Conservation (phyloP, 192 early-diverging fungal genomes). For the Coemansia sp. region DNA sequence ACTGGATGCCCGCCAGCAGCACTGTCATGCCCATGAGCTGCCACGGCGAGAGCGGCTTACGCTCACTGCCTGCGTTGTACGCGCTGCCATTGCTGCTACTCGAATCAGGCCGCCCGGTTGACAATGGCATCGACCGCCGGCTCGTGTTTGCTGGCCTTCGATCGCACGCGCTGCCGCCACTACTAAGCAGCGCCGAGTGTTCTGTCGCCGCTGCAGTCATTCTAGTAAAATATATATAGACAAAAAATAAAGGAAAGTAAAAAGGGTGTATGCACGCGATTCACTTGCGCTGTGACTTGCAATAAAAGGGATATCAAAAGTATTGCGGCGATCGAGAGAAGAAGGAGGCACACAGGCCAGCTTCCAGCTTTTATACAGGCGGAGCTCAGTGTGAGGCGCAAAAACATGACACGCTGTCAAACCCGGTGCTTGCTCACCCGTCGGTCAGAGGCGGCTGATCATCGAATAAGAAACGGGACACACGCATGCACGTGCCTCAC, state of each 20-base stretch:
- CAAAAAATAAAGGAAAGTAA: not conserved
- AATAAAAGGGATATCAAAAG: not conserved
- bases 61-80: slow-evolving; percentile 9
- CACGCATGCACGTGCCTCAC: slow-evolving; percentile 4
- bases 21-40: slow-evolving; percentile 51
- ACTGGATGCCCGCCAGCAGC: slow-evolving; percentile 54
- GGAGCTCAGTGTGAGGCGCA: not conserved
- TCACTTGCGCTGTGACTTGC: not conserved
- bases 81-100: slow-evolving; percentile 3
- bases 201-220: slow-evolving; percentile 13
- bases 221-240: slow-evolving; percentile 6
- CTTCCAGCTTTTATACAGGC: not conserved
- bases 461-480: slow-evolving; percentile 1
- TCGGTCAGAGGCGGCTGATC: not conserved
- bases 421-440: slow-evolving; percentile 7
- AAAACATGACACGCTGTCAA: slow-evolving; percentile 3
- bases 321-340: slow-evolving; percentile 1
- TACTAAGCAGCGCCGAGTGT: slow-evolving; percentile 19
- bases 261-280: not conserved
- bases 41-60: slow-evolving; percentile 28
- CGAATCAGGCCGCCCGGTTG: not conserved
- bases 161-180: not conserved
- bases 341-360: not conserved
- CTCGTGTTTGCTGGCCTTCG: slow-evolving; percentile 13
- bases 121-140: slow-evolving; percentile 1